Evolutionary conservation across 176 grass and related monocot species (phyloP).

Genomic region (Raddia distichophylla): DNA sequence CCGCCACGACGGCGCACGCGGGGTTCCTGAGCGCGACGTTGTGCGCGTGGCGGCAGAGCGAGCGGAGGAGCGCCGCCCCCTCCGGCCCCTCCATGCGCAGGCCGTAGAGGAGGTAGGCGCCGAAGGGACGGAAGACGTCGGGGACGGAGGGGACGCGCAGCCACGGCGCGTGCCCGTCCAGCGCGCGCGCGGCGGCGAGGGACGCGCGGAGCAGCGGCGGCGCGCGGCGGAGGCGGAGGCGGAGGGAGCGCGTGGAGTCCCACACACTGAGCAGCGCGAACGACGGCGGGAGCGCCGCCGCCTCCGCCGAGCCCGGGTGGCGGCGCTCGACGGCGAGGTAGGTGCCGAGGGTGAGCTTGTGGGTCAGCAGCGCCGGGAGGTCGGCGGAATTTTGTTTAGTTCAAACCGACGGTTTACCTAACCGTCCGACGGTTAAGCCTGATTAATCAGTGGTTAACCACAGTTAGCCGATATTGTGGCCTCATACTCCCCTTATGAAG

Average conservation of each 20-base stretch:
- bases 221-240: slow-evolving; percentile 56
- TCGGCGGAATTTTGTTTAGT: too few species aligned
- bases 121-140: slow-evolving; percentile 71
- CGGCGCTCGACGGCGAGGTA: slow-evolving; percentile 64
- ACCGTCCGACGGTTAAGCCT: too few species aligned
- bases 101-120: slow-evolving; percentile 74
- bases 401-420: too few species aligned
- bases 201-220: slow-evolving; percentile 41
- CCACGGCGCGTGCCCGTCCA: slow-evolving; percentile 61
- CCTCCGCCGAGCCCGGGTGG: too few species aligned
- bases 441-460: too few species aligned
- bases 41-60: slow-evolving; percentile 62
- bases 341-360: slow-evolving; percentile 71
- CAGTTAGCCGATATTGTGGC: too few species aligned
- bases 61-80: slow-evolving; percentile 51
- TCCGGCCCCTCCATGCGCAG: slow-evolving; percentile 58
- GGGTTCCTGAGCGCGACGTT: slow-evolving; percentile 61
- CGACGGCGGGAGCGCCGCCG: slow-evolving; percentile 29
- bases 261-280: slow-evolving; percentile 71
- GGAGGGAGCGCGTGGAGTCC: slow-evolving; percentile 66
- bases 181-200: slow-evolving; percentile 56
- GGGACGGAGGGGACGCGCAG: slow-evolving; percentile 64
- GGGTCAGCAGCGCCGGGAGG: slow-evolving; percentile 60
- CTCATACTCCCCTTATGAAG: too few species aligned
- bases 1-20: slow-evolving; percentile 59